These are phyloP conservation scores for Pinus albicaulis DNA, from an alignment of 75 land plant genomes.

Conservation along the genomic window DNA sequence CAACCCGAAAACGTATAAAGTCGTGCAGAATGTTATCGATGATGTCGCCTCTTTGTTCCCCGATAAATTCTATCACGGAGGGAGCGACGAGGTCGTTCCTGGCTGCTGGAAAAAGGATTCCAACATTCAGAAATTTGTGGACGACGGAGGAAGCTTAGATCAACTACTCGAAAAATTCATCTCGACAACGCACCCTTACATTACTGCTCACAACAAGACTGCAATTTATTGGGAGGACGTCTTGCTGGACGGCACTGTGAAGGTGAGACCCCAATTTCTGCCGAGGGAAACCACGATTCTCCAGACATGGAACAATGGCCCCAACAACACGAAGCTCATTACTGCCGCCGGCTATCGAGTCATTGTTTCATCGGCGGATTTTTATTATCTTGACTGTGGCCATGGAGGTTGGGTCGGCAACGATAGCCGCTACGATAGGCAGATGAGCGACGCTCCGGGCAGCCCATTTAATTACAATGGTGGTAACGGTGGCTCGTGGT, in stretches of 20 bases:
- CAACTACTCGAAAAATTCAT: conserved; percentile 59
- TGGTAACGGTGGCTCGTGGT: conserved; percentile 82
- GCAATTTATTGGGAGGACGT: conserved; percentile 93
- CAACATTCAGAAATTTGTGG: conserved; percentile 32
- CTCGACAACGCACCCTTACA: conserved; percentile 51
- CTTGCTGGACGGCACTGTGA: conserved; percentile 43
- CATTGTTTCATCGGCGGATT: conserved; percentile 82
- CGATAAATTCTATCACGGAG: conserved; percentile 69
- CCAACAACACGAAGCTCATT: conserved; percentile 65
- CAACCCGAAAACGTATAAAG: conserved; percentile 67
- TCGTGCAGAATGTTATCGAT: conserved; percentile 51
- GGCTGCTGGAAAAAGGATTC: conserved; percentile 81
- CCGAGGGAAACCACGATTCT: conserved; percentile 65
- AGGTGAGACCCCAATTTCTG: conserved; percentile 44
- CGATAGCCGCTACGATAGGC: conserved; percentile 32
- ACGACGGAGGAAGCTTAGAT: conserved; percentile 45
- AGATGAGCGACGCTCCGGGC: neutral
- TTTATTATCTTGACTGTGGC: conserved; percentile 91
- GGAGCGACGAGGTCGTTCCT: conserved; percentile 76
- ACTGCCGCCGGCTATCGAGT: conserved; percentile 72
- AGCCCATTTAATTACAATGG: conserved; percentile 20
- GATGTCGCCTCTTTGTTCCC: conserved; percentile 74
- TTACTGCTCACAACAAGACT: conserved; percentile 48
- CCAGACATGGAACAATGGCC: conserved; percentile 90
- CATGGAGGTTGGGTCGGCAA: conserved; percentile 67